Conservation (phyloP, 2,329 filamentous ascomycete species). For the Penicillium janthinellum region DNA sequence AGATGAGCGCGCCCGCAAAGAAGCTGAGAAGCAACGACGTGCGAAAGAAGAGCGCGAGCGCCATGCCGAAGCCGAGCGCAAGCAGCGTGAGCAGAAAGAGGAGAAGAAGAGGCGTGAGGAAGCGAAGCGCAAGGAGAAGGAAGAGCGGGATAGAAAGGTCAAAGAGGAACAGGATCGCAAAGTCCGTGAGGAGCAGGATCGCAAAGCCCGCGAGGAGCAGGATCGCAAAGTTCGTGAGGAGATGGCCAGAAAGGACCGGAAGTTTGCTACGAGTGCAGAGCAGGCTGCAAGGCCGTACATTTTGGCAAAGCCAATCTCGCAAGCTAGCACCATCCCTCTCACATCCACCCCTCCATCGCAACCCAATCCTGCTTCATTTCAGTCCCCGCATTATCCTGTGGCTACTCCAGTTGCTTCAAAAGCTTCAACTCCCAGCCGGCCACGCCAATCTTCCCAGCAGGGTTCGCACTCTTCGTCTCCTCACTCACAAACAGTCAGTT, state of each 20-base stretch:
- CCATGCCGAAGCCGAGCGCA: conserved; percentile 82
- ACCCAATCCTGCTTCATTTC: conserved; percentile 53
- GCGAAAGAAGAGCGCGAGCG: conserved; percentile 82
- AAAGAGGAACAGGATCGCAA: conserved; percentile 65
- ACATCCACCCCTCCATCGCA: conserved; percentile 58
- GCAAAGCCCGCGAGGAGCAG: too few species aligned
- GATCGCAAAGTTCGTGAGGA: too few species aligned
- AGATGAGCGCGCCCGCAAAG: conserved; percentile 80
- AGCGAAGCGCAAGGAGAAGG: conserved; percentile 75
- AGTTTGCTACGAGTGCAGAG: conserved; percentile 50
- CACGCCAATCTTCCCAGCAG: conserved; percentile 78
- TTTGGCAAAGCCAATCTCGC: conserved; percentile 58
- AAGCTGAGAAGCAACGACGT: conserved; percentile 78
- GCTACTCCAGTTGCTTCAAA: conserved; percentile 83
- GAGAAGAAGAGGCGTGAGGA: conserved; percentile 77
- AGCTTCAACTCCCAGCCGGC: conserved; percentile 74
- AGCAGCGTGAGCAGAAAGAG: conserved; percentile 76
- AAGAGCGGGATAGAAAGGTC: conserved; percentile 66
- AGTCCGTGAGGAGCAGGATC: conserved; percentile 40
- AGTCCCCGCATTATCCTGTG: conserved; percentile 77
- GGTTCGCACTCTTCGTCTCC: conserved; percentile 70
- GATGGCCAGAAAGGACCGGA: conserved; percentile 59
- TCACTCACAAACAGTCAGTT: conserved; percentile 49
- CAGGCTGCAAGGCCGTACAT: conserved; percentile 41
- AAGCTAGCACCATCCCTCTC: conserved; percentile 57